phyloP scores from a whole-genome alignment of 352 stramenopile species.

The Achlya hypogyna region DNA sequence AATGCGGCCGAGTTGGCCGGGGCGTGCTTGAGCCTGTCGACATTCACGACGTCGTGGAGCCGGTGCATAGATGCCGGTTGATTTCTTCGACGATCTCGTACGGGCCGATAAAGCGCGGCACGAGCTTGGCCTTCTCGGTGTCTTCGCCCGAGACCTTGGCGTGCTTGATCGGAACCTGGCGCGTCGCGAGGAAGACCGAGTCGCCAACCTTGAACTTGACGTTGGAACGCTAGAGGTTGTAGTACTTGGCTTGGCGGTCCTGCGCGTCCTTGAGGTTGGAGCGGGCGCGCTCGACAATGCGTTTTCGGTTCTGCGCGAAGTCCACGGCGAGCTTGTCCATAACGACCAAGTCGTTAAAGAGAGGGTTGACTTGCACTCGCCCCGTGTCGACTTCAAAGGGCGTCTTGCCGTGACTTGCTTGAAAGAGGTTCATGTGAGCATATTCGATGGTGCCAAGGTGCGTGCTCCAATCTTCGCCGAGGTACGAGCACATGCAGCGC shows the following conservation, averaged over 20 bases:
- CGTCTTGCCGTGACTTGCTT: constrained; percentile 10
- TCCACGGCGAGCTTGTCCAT: background rate
- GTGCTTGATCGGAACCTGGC: background rate
- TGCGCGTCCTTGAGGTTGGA: background rate
- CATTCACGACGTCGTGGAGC: background rate
- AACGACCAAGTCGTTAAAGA: background rate
- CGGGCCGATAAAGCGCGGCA: background rate
- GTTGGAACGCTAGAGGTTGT: background rate
- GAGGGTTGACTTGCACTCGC: background rate
- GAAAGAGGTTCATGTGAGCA: constrained; percentile 21
- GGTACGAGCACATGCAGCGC: constrained; percentile 21
- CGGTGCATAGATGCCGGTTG: background rate
- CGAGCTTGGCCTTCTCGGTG: background rate
- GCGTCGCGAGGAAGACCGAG: background rate
- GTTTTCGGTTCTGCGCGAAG: background rate
- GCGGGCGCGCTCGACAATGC: background rate
- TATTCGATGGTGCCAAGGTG: constrained; percentile 24
- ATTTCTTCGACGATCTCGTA: background rate
- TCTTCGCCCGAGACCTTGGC: background rate
- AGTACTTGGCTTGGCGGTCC: background rate
- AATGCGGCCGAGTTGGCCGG: background rate
- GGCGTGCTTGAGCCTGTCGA: background rate
- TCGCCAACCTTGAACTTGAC: constrained; percentile 6
- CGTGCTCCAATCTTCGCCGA: constrained; percentile 21
- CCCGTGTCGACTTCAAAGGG: constrained; percentile 27